Evolutionary conservation across 768 basidiomycete genomes (phyloP).

Genomic region (Fomitopsis pulvina): DNA sequence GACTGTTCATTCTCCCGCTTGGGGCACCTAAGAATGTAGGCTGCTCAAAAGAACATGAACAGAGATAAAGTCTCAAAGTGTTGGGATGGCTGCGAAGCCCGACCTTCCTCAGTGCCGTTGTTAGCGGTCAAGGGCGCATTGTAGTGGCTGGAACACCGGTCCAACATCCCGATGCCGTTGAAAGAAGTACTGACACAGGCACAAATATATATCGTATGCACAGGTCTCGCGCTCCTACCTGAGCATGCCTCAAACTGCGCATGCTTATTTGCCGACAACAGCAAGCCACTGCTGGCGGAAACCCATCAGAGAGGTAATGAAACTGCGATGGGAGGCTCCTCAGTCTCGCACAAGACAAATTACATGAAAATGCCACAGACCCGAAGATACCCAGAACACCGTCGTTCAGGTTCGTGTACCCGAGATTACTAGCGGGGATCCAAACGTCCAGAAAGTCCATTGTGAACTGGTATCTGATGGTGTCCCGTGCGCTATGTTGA

Average conservation of each 20-base stretch:
- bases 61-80: neutral
- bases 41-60: neutral
- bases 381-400: constrained; percentile 82
- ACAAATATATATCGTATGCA: neutral
- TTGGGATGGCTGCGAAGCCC: neutral
- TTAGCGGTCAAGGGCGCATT: no score
- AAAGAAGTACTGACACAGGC: constrained; percentile 1
- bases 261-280: constrained; percentile 31
- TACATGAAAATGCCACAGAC: constrained; percentile 36
- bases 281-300: constrained; percentile 59
- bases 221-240: neutral
- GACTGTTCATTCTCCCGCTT: neutral
- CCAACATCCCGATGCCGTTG: no score
- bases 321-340: constrained; percentile 30
- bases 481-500: constrained; percentile 54
- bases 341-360: constrained; percentile 1
- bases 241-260: constrained; percentile 1
- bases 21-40: neutral
- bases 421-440: constrained; percentile 82
- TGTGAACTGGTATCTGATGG: constrained; percentile 70
- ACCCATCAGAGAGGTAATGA: constrained; percentile 68
- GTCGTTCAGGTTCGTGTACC: constrained; percentile 72
- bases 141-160: no score
- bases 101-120: neutral
- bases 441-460: constrained; percentile 84